Evolutionary conservation across 2,329 filamentous ascomycete species (phyloP).

Genomic region (Cadophora malorum): DNA sequence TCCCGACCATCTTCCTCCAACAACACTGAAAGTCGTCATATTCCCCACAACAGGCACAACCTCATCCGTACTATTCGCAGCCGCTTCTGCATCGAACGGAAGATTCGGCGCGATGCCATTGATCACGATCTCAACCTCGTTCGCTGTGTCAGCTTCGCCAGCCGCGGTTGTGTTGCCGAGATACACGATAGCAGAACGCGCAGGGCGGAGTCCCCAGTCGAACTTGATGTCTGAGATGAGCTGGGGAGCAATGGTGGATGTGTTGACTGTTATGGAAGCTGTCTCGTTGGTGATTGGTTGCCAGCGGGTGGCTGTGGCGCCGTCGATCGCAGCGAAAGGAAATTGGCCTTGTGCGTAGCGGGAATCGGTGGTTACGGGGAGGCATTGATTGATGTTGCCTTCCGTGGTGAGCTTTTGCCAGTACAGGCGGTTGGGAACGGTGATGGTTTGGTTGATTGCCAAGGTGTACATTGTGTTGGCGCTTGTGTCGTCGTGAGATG

Average conservation of each 20-base stretch:
- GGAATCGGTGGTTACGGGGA: constrained; percentile 55
- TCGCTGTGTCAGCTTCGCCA: constrained; percentile 28
- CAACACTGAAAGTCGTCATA: constrained; percentile 38
- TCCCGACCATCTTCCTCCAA: constrained; percentile 42
- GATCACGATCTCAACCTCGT: constrained; percentile 33
- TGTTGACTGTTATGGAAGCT: constrained; percentile 62
- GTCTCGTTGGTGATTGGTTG: constrained; percentile 61
- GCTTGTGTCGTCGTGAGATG: constrained; percentile 51
- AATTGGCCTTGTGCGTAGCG: constrained; percentile 69
- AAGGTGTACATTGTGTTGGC: constrained; percentile 54
- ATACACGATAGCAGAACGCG: constrained; percentile 57
- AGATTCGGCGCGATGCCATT: constrained; percentile 36
- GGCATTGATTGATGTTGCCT: constrained; percentile 71
- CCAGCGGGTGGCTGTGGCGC: constrained; percentile 70
- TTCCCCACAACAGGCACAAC: constrained; percentile 43
- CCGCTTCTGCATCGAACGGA: constrained; percentile 37
- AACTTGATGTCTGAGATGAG: constrained; percentile 59
- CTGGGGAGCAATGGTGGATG: constrained; percentile 47
- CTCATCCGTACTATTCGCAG: constrained; percentile 22
- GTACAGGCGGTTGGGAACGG: constrained; percentile 63
- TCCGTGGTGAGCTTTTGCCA: constrained; percentile 59
- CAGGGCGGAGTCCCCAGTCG: constrained; percentile 65
- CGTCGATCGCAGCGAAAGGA: constrained; percentile 70
- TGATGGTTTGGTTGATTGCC: constrained; percentile 55
- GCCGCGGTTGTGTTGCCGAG: constrained; percentile 52